A percentile compares a stretch with the other conserved stretches of the same genome.
These are phyloP conservation scores for Paramecium pentaurelia DNA, from an alignment of 73 alveolate genomes.

Conservation along the genomic window DNA sequence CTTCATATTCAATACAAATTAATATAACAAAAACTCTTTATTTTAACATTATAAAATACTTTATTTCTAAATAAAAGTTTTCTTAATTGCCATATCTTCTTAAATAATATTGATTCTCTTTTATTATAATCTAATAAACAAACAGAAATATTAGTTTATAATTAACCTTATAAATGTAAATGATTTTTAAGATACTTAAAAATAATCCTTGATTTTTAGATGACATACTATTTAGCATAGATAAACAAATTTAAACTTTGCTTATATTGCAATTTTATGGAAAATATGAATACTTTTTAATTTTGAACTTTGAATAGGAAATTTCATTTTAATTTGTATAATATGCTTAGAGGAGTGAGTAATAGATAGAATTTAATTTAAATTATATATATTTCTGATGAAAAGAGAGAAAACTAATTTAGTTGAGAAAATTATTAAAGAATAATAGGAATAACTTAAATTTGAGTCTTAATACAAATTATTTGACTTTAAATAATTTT, in stretches of 20 bases:
- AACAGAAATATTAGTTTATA: background rate
- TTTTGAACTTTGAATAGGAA: background rate
- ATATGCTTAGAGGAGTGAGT: background rate
- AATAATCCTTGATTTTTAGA: too few relatives aligned
- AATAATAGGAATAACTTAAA: background rate
- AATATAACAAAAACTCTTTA: background rate
- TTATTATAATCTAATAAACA: background rate
- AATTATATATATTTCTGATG: background rate
- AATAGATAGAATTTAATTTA: background rate
- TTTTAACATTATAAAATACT: too few relatives aligned
- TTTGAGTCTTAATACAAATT: background rate
- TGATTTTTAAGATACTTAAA: background rate
- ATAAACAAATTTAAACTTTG: too few relatives aligned
- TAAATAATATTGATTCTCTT: background rate
- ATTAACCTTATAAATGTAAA: too few relatives aligned
- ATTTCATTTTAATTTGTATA: background rate
- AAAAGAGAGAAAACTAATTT: background rate
- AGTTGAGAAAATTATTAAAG: background rate
- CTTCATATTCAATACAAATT: background rate
- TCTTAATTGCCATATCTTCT: background rate
- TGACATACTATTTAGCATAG: too few relatives aligned
- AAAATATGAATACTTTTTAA: too few relatives aligned
- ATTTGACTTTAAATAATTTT: background rate
- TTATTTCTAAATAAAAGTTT: too few relatives aligned
- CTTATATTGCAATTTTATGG: background rate